These are phyloP conservation scores for Coprinellus micaceus DNA, from an alignment of 768 basidiomycete species.

Conservation along the genomic window DNA sequence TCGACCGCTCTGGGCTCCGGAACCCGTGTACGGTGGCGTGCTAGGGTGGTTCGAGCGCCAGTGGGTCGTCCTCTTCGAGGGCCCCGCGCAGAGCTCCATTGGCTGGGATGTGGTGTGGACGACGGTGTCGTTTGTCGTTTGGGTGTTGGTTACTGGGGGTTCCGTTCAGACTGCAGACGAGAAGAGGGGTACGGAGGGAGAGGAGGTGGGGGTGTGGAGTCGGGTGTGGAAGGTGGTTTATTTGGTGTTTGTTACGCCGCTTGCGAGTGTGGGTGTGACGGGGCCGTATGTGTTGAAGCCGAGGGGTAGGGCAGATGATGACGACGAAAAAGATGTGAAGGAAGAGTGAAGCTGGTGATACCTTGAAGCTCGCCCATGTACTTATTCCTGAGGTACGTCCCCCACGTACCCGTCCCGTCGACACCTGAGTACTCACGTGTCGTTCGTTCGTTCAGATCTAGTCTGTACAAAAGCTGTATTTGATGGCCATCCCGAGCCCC, in stretches of 20 bases:
- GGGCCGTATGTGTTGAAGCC: constrained; percentile 26
- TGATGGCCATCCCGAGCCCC: too few species aligned
- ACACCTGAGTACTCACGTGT: too few species aligned
- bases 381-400: too few species aligned
- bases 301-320: too few species aligned
- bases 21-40: constrained; percentile 12
- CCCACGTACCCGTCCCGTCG: too few species aligned
- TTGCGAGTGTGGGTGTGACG: constrained; percentile 23
- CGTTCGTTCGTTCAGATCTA: too few species aligned
- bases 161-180: neutral
- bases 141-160: constrained; percentile 19
- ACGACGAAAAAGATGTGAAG: too few species aligned
- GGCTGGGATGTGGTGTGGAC: constrained; percentile 66
- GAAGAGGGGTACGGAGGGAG: neutral
- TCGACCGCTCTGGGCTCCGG: constrained; percentile 11
- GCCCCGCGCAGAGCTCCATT: constrained; percentile 63
- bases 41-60: constrained; percentile 16
- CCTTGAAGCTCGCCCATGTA: too few species aligned
- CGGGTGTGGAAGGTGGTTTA: constrained; percentile 13
- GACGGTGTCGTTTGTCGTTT: constrained; percentile 36
- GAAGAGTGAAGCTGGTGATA: too few species aligned
- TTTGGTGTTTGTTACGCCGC: constrained; percentile 22
- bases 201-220: neutral
- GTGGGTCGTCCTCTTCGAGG: constrained; percentile 39
- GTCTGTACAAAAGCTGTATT: too few species aligned